These are phyloP conservation scores for Magnolia officinalis DNA, from an alignment of 164 flowering plant genomes.

Conservation along the genomic window DNA sequence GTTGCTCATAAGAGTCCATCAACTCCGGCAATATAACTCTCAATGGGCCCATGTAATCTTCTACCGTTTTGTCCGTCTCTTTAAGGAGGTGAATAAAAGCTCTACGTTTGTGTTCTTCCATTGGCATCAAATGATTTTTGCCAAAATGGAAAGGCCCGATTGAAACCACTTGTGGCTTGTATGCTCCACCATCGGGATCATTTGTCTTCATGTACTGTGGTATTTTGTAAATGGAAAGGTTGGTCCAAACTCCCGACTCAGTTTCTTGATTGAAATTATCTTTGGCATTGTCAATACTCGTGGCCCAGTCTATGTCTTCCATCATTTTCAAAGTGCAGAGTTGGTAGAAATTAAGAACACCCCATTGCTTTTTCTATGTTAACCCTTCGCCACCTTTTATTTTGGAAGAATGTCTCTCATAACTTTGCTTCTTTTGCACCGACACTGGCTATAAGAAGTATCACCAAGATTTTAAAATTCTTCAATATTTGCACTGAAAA, in stretches of 20 bases:
- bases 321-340: too few relatives aligned
- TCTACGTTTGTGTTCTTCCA: constrained; percentile 45
- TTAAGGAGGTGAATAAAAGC: constrained; percentile 31
- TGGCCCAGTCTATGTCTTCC: too few relatives aligned
- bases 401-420: too few relatives aligned
- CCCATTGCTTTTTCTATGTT: too few relatives aligned
- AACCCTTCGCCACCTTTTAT: too few relatives aligned
- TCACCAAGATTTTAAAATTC: too few relatives aligned
- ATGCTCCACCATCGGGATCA: constrained; percentile 23
- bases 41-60: constrained; percentile 23
- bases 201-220: constrained; percentile 7
- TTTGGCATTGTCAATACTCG: too few relatives aligned
- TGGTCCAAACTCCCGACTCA: constrained; percentile 22
- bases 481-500: too few relatives aligned
- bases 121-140: constrained; percentile 22
- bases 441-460: too few relatives aligned
- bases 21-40: constrained; percentile 12
- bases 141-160: constrained; percentile 54
- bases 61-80: constrained; percentile 30
- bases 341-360: too few relatives aligned
- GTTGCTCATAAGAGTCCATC: constrained; percentile 30
- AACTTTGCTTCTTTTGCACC: too few relatives aligned
- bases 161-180: constrained; percentile 43
- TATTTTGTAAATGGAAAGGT: constrained; percentile 22
- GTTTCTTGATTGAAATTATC: too few relatives aligned